Evolutionary conservation across 495 filamentous ascomycete species (phyloP).

Genomic region (Talaromyces proteolyticus): DNA sequence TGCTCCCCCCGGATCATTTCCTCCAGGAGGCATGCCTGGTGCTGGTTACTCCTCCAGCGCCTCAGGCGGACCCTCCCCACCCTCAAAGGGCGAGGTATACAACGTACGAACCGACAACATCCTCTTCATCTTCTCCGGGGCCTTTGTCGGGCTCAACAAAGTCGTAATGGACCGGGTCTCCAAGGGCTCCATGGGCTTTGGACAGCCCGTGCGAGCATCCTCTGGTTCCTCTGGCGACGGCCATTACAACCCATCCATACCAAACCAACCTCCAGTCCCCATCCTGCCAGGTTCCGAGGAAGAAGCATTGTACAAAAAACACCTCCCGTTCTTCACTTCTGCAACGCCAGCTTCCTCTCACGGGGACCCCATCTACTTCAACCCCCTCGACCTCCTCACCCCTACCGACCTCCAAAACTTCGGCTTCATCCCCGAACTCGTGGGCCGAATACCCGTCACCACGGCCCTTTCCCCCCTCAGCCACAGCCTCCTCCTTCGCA

Average conservation of each 20-base stretch:
- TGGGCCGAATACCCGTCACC: slow-evolving; percentile 82
- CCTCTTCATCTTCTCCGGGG: slow-evolving; percentile 91
- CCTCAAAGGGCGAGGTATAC: slow-evolving; percentile 75
- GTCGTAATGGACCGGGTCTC: slow-evolving; percentile 78
- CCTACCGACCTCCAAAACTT: slow-evolving; percentile 83
- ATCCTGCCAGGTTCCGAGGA: slow-evolving; percentile 49
- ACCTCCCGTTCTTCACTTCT: slow-evolving; percentile 61
- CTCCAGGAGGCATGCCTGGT: slow-evolving; percentile 44
- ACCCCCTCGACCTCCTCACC: slow-evolving; percentile 73
- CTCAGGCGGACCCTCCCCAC: slow-evolving; percentile 24
- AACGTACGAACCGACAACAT: slow-evolving; percentile 94
- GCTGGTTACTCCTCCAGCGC: slow-evolving; percentile 30
- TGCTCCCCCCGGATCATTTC: slow-evolving; percentile 30
- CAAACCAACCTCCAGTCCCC: slow-evolving; percentile 37
- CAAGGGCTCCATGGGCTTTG: slow-evolving; percentile 88
- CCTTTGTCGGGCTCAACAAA: slow-evolving; percentile 91
- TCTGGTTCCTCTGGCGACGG: slow-evolving; percentile 17
- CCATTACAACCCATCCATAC: slow-evolving; percentile 17
- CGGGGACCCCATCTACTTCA: slow-evolving; percentile 51
- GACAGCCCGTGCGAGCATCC: slow-evolving; percentile 63
- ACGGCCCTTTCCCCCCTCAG: slow-evolving; percentile 78
- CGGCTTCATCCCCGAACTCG: slow-evolving; percentile 93
- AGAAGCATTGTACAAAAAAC: slow-evolving; percentile 56
- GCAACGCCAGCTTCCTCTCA: slow-evolving; percentile 21
- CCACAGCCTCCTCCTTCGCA: slow-evolving; percentile 71